Evolutionary conservation across 305 asterid species (phyloP), one percentile per base, ranked within the genome.

Genomic region (Ilex paraguariensis): DNA sequence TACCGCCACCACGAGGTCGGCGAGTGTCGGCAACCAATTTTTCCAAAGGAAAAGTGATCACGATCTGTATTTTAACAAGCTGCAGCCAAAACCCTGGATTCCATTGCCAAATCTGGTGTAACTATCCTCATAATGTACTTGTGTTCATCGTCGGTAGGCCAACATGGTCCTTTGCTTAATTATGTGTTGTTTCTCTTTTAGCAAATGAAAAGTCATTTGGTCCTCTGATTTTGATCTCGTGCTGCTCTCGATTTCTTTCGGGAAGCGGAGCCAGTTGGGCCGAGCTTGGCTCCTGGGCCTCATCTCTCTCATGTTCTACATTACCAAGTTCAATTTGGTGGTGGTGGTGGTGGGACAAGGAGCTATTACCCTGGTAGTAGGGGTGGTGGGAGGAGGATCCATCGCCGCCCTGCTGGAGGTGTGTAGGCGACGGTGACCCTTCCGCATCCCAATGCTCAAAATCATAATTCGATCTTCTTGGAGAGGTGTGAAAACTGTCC

Each of bases 191-290:
- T 36, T 5, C 7, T n/a, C n/a, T 76, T 54, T 70, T 82, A 49
- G 61, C 85, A 56, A 88, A 88, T 0, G 95, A 82, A 61, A 88
- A 86, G 3, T 84, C 92, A 30, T 60, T 81, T 3, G 80, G 54
- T 56, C 54, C 31, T 3, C 48, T 74, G 59, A 76, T 61, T 3
- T 42, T 64, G 65, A 77, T 70, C 73, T 77, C 88, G n/a, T 57
- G 82, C 40, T 77, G 82, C 16, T 57, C 60, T 3, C 3, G 50
- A 1, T 65, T 49, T 28, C 54, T 42, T 17, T 61, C 46, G 5
- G 84, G 79, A 36, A 63, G 31, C 15, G 85, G 83, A 54, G 60
- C 87, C 69, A 81, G 82, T 49, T 73, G 78, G 2, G 84, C 74
- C n/a, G 77, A 50, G 60, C 59, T 56, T 13, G 63, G 59, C 59